phyloP scores from a whole-genome alignment of 345 rosid species.

The Moricandia arvensis region DNA sequence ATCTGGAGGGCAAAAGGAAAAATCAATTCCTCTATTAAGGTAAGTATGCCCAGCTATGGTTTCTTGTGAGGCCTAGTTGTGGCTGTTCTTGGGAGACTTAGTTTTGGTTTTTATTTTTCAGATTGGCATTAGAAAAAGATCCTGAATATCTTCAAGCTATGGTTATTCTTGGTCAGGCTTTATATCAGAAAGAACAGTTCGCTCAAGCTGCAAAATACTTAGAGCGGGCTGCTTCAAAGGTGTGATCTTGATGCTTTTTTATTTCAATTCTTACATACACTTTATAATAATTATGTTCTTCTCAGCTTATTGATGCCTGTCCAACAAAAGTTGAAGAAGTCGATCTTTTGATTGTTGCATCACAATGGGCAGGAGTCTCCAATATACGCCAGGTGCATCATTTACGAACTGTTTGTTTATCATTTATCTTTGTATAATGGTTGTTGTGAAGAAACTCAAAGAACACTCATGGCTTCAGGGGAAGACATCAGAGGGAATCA shows the following conservation, averaged over 20 bases:
- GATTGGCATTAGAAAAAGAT: constrained; percentile 75
- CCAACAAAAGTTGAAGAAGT: constrained; percentile 52
- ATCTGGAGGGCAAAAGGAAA: constrained; percentile 53
- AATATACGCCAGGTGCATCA: constrained; percentile 58
- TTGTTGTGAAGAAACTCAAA: not conserved
- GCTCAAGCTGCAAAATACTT: constrained; percentile 62
- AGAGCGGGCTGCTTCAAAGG: constrained; percentile 77
- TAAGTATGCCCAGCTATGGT: constrained; percentile 27
- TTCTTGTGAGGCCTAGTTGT: constrained; percentile 37
- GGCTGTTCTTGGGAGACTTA: constrained; percentile 45
- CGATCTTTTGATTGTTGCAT: constrained; percentile 69
- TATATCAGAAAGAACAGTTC: constrained; percentile 52
- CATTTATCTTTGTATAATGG: not conserved
- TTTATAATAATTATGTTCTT: constrained; percentile 8
- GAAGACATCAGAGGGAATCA: constrained; percentile 62
- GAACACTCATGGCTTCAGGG: constrained; percentile 46
- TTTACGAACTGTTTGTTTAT: not conserved
- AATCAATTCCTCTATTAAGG: constrained; percentile 60
- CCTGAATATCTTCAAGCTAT: constrained; percentile 59
- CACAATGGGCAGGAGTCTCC: constrained; percentile 80
- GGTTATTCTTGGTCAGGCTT: constrained; percentile 72
- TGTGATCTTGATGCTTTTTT: constrained; percentile 21
- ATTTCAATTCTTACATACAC: constrained; percentile 12
- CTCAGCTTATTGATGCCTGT: constrained; percentile 55
- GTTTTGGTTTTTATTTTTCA: constrained; percentile 23